Conservation (phyloP, 345 rosid species). For the Erodium maritimum region DNA sequence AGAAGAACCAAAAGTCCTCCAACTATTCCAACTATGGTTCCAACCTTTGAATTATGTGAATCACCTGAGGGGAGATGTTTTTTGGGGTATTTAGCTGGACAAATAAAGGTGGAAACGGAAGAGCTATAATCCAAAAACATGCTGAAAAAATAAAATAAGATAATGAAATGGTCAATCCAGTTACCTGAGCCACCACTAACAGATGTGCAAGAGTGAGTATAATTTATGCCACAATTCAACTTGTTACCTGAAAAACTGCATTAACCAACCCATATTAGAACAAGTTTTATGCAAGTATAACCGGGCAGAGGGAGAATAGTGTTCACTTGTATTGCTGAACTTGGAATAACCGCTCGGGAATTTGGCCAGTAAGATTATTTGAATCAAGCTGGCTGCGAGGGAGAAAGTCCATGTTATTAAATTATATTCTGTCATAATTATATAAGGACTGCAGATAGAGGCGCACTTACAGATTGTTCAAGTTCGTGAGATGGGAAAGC, state of each 20-base stretch:
- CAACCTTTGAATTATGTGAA: conserved; percentile 54
- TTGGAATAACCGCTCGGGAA: conserved; percentile 56
- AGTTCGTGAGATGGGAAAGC: conserved; percentile 41
- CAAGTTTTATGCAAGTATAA: conserved; percentile 7
- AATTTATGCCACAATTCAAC: conserved; percentile 47
- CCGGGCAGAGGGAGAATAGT: neutral
- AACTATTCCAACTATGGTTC: conserved; percentile 57
- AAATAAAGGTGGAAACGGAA: neutral
- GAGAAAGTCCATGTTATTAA: neutral
- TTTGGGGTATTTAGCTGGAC: neutral
- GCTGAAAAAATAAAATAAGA: neutral
- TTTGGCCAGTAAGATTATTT: conserved; percentile 60
- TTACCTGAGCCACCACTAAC: conserved; percentile 43
- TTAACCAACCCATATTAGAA: conserved; percentile 10
- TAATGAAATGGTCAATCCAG: neutral
- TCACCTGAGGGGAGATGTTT: conserved; percentile 26
- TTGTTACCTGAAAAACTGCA: conserved; percentile 68
- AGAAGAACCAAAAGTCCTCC: conserved; percentile 45
- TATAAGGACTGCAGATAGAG: conserved; percentile 4
- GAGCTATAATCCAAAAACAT: neutral
- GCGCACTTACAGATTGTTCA: conserved; percentile 72
- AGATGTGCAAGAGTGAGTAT: conserved; percentile 42
- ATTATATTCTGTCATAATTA: neutral
- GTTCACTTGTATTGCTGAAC: conserved; percentile 69
- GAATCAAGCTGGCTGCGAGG: conserved; percentile 66